phyloP scores from a whole-genome alignment of 441 rosid species.

The Populus trichocarpa region DNA sequence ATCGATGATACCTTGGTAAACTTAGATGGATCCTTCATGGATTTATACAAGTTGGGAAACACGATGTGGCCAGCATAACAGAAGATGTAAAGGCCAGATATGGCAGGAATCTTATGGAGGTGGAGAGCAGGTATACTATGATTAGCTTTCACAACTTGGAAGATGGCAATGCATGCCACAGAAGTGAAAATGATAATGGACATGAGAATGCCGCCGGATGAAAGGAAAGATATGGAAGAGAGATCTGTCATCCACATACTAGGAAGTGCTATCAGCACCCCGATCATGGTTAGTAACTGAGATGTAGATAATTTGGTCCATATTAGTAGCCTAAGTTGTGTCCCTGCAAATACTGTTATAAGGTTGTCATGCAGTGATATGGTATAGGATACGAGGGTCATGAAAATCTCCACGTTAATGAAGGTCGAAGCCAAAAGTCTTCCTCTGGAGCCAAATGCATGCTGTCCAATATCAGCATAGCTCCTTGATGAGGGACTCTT shows the following conservation, averaged over 20 bases:
- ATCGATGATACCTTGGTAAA: slow-evolving; percentile 54
- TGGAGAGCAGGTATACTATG: slow-evolving; percentile 42
- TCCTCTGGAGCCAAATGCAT: slow-evolving; percentile 55
- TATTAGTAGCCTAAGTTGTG: slow-evolving; percentile 10
- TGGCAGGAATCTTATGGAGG: slow-evolving; percentile 47
- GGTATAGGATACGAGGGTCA: slow-evolving; percentile 77
- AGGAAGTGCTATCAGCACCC: slow-evolving; percentile 61
- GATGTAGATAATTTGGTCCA: slow-evolving; percentile 37
- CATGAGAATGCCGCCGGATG: slow-evolving; percentile 64
- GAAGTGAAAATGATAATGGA: slow-evolving; percentile 54
- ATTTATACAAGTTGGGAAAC: slow-evolving; percentile 63
- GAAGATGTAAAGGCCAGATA: slow-evolving; percentile 64
- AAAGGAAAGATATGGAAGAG: slow-evolving; percentile 65
- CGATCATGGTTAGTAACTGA: slow-evolving; percentile 46
- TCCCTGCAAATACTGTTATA: slow-evolving; percentile 39
- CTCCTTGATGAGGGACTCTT: slow-evolving; percentile 52
- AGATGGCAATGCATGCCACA: slow-evolving; percentile 46
- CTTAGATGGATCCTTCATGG: slow-evolving; percentile 75
- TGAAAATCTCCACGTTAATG: slow-evolving; percentile 60
- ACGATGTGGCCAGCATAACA: slow-evolving; percentile 71
- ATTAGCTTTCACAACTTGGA: slow-evolving; percentile 42
- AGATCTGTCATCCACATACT: slow-evolving; percentile 66
- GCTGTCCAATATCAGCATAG: slow-evolving; percentile 58
- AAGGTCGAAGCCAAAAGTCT: slow-evolving; percentile 41
- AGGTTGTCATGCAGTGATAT: slow-evolving; percentile 80